Conservation (phyloP, 441 rosid genomes). For the Pelargonium fulgidum region DNA sequence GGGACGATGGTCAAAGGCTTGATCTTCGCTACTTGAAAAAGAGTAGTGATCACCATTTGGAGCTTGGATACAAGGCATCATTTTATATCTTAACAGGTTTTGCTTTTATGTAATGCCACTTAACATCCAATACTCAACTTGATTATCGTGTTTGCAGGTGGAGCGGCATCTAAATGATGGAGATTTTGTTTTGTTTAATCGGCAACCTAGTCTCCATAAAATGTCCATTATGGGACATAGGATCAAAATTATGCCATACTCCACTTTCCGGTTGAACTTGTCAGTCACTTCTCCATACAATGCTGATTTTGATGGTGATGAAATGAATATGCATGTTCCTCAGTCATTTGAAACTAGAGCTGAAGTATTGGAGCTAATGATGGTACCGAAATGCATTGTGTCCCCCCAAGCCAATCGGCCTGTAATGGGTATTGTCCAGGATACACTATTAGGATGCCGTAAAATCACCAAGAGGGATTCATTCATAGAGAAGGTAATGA, state of each 20-base stretch:
- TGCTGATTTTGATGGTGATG: conserved; percentile 99
- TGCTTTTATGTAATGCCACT: neutral
- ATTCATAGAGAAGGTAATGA: conserved; percentile 85
- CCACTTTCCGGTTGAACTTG: conserved; percentile 86
- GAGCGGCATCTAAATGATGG: conserved; percentile 95
- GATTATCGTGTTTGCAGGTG: conserved; percentile 52
- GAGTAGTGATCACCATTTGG: conserved; percentile 99
- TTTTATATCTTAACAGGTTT: conserved; percentile 4
- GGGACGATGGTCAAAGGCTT: conserved; percentile 98
- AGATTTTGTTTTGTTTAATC: conserved; percentile 90
- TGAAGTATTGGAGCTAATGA: conserved; percentile 93
- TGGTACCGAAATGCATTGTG: conserved; percentile 97
- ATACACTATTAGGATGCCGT: conserved; percentile 93
- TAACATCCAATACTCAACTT: conserved; percentile 4
- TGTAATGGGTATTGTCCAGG: conserved; percentile 99
- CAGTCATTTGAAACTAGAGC: conserved; percentile 96
- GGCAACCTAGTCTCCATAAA: conserved; percentile 98
- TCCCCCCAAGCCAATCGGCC: conserved; percentile 97
- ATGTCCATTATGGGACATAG: conserved; percentile 99
- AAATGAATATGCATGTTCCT: conserved; percentile 99
- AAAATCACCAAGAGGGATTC: conserved; percentile 98
- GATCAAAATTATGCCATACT: conserved; percentile 97
- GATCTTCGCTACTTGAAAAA: conserved; percentile 97
- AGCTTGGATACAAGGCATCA: conserved; percentile 86
- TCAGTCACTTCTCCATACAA: conserved; percentile 97